Percentiles rank a stretch among this genome's conserved stretches.
Evolutionary conservation across 805 yeast genomes (phyloP).

Genomic region (Yarrowia sp.): DNA sequence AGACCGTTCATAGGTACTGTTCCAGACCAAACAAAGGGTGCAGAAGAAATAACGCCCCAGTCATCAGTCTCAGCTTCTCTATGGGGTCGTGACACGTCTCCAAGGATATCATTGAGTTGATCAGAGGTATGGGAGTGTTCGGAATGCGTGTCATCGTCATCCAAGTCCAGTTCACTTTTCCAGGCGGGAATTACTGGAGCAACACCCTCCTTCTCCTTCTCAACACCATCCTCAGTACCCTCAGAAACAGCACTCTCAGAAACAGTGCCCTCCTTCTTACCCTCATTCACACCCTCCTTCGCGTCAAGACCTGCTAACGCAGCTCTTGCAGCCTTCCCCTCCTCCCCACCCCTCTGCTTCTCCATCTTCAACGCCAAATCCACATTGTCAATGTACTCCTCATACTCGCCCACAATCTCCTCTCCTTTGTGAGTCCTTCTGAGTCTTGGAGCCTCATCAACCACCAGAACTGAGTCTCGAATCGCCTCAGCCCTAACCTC

Average conservation of each 20-base stretch:
- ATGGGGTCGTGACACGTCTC: slow-evolving; percentile 9
- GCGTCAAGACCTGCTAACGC: not conserved
- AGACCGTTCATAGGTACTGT: slow-evolving; percentile 9
- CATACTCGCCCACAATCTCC: slow-evolving; percentile 64
- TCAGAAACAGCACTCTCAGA: too few species aligned
- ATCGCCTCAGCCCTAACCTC: slow-evolving; percentile 68
- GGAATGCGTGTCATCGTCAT: not conserved
- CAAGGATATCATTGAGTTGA: slow-evolving; percentile 30
- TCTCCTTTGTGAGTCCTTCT: slow-evolving; percentile 88
- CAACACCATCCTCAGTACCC: not conserved
- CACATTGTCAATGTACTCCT: slow-evolving; percentile 33
- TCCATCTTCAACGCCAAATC: slow-evolving; percentile 8
- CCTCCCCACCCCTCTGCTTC: slow-evolving; percentile 19
- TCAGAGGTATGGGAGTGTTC: slow-evolving; percentile 26
- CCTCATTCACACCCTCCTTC: too few species aligned
- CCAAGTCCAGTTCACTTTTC: slow-evolving; percentile 2
- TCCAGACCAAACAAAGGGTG: slow-evolving; percentile 20
- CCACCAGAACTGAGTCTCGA: slow-evolving; percentile 63
- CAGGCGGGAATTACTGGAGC: not conserved
- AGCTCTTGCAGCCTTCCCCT: slow-evolving; percentile 30
- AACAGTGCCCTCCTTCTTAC: not conserved
- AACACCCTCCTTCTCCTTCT: not conserved
- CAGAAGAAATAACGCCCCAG: slow-evolving; percentile 23
- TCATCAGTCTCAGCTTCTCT: slow-evolving; percentile 30
- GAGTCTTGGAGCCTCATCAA: slow-evolving; percentile 59